Evolutionary conservation across 305 asterid species (phyloP).

Genomic region (Fraxinus dipetala): DNA sequence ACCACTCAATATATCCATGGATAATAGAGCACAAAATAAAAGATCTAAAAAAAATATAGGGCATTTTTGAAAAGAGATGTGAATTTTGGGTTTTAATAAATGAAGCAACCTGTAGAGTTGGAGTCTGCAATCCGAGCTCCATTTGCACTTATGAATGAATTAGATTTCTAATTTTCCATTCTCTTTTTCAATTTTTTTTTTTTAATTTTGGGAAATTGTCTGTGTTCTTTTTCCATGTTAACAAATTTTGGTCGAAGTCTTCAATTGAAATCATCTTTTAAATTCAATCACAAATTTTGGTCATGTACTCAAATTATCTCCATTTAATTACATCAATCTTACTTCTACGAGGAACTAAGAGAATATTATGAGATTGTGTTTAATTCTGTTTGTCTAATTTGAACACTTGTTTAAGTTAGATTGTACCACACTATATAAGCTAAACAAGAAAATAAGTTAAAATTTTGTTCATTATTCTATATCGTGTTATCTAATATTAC

Average conservation of each 20-base stretch:
- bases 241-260: background rate
- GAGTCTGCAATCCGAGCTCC: constrained; percentile 28
- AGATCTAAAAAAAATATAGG: background rate
- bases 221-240: background rate
- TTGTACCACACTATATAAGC: background rate
- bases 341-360: background rate
- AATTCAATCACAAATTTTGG: background rate
- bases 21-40: constrained; percentile 8
- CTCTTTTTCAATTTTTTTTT: background rate
- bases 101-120: constrained; percentile 17
- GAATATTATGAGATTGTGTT: background rate
- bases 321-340: background rate
- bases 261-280: background rate
- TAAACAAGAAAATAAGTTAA: background rate
- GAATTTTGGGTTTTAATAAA: constrained; percentile 15
- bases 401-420: background rate
- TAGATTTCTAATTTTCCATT: background rate
- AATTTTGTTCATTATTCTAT: background rate
- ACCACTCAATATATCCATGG: constrained; percentile 14
- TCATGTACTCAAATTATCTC: background rate
- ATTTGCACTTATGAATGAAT: background rate
- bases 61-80: background rate
- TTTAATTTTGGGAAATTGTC: background rate
- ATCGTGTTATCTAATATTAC: background rate
- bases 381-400: background rate